Conservation (phyloP, 169 alveolate genomes). For the Hepatocystis sp. region DNA sequence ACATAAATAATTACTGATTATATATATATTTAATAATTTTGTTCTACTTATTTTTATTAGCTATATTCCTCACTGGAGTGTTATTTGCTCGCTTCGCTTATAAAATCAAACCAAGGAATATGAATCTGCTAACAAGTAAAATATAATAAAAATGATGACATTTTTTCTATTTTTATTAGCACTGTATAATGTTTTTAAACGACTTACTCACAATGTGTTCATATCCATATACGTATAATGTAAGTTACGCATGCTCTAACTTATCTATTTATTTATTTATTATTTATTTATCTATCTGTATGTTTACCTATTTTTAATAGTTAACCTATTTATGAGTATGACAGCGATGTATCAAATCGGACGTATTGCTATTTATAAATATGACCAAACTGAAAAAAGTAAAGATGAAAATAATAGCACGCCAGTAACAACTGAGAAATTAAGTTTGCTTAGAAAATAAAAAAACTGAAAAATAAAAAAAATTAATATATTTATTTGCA, state of each 20-base stretch:
- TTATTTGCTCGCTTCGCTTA: slow-evolving; percentile 54
- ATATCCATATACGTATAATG: no score
- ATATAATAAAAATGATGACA: background rate
- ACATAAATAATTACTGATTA: no score
- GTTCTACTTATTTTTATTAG: slow-evolving; percentile 2
- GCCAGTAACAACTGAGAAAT: no score
- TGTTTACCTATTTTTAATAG: slow-evolving; percentile 16
- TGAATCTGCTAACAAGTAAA: slow-evolving; percentile 49
- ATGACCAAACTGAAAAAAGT: slow-evolving; percentile 12
- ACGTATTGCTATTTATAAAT: slow-evolving; percentile 41
- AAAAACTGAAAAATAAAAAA: no score
- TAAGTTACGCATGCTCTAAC: no score
- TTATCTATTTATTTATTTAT: no score
- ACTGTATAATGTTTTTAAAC: background rate
- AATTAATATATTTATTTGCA: no score
- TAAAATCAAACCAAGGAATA: slow-evolving; percentile 47
- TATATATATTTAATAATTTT: background rate
- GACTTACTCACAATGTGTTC: no score
- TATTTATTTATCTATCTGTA: no score
- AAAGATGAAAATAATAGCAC: slow-evolving; percentile 1
- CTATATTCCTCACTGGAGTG: slow-evolving; percentile 58
- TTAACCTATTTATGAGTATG: slow-evolving; percentile 65
- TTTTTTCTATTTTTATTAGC: background rate
- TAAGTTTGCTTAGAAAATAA: no score
- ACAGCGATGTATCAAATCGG: slow-evolving; percentile 71